phyloP scores from a whole-genome alignment of 2,329 filamentous ascomycete genomes.

The Ophidiomyces ophidiicola region DNA sequence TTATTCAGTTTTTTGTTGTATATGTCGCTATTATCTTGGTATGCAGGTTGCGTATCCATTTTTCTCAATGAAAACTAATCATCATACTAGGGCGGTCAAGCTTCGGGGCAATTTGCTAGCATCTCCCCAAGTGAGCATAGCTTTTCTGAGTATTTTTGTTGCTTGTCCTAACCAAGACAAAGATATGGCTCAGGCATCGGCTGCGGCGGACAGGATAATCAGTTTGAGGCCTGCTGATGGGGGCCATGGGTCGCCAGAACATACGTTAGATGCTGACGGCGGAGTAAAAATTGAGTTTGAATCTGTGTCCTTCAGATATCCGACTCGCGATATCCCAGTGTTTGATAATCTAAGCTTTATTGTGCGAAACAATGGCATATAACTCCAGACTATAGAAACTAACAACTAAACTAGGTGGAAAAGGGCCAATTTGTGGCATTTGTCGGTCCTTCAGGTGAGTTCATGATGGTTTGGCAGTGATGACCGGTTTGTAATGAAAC shows the following conservation, averaged over 20 bases:
- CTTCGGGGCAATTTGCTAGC: slow-evolving; percentile 54
- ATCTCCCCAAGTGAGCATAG: slow-evolving; percentile 44
- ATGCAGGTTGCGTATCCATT: background rate
- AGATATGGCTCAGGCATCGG: slow-evolving; percentile 28
- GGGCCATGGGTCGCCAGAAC: background rate
- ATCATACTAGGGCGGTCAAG: slow-evolving; percentile 46
- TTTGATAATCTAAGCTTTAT: slow-evolving; percentile 24
- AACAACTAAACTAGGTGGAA: slow-evolving; percentile 18
- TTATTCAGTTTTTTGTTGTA: slow-evolving; percentile 42
- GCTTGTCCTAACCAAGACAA: background rate
- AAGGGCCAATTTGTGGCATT: slow-evolving; percentile 36
- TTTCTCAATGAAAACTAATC: slow-evolving; percentile 4
- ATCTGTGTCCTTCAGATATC: slow-evolving; percentile 28
- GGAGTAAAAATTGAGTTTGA: slow-evolving; percentile 25
- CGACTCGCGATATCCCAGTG: slow-evolving; percentile 22
- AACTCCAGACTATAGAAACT: background rate
- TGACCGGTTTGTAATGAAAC: background rate
- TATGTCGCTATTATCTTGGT: slow-evolving; percentile 52
- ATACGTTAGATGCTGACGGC: slow-evolving; percentile 8
- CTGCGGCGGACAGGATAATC: slow-evolving; percentile 29
- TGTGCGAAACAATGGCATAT: slow-evolving; percentile 9
- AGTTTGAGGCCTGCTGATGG: slow-evolving; percentile 16
- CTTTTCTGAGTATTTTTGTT: background rate
- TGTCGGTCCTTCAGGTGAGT: slow-evolving; percentile 34
- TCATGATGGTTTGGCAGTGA: background rate